A percentile compares a stretch with the other conserved stretches of the same genome.
These are phyloP conservation scores for Stenogyne calaminthoides DNA, from an alignment of 305 asterid species.

Conservation along the genomic window DNA sequence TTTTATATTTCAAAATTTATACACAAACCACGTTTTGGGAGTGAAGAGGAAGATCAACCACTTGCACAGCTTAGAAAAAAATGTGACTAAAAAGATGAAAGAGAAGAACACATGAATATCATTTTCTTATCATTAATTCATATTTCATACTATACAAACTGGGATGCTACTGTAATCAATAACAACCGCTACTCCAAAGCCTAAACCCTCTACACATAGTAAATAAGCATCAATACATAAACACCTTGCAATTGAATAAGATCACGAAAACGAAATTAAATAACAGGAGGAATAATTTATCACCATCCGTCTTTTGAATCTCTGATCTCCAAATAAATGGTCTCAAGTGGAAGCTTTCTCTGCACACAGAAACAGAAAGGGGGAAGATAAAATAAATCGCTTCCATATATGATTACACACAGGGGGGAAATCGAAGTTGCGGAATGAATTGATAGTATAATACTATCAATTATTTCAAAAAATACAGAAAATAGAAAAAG, in stretches of 20 bases:
- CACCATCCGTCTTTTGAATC: conserved; percentile 82
- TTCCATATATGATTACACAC: too few relatives aligned
- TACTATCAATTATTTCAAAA: background rate
- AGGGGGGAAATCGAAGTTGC: background rate
- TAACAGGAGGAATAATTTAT: background rate
- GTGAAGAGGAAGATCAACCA: background rate
- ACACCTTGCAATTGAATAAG: too few relatives aligned
- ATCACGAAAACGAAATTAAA: background rate
- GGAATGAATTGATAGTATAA: background rate
- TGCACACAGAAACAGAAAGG: conserved; percentile 38
- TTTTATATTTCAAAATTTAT: background rate
- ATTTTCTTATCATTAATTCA: background rate
- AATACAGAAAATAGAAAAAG: background rate
- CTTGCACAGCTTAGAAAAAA: background rate
- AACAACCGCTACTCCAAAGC: background rate
- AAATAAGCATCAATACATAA: background rate
- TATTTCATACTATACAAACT: background rate
- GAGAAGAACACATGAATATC: background rate
- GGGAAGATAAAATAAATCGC: conserved; percentile 8
- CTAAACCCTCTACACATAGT: background rate
- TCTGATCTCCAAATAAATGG: conserved; percentile 61
- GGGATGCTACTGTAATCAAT: background rate
- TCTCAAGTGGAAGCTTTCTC: conserved; percentile 93
- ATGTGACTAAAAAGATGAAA: background rate
- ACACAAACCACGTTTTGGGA: background rate